Percentiles rank a stretch among this genome's conserved stretches.
Conservation (phyloP, 2,329 filamentous ascomycete genomes). For the Cryphonectria parasitica region DNA sequence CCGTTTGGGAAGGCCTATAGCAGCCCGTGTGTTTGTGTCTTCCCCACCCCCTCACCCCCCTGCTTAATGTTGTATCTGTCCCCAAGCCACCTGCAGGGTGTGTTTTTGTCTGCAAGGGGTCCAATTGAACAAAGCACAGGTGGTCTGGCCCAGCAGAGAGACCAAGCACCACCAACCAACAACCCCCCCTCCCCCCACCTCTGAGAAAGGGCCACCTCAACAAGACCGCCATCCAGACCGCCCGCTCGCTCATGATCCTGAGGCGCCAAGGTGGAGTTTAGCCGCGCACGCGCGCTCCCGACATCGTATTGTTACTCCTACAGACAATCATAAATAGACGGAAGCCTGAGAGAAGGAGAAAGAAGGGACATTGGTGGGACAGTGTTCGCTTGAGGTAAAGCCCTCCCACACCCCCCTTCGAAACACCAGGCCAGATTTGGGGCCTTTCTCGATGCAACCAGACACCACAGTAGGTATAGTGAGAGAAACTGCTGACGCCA, state of each 20-base stretch:
- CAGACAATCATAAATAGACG: background rate
- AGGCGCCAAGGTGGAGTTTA: background rate
- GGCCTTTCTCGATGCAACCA: background rate
- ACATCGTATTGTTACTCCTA: background rate
- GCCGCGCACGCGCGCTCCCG: slow-evolving; percentile 4
- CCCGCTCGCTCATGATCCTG: background rate
- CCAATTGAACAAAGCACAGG: slow-evolving; percentile 1
- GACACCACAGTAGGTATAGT: background rate
- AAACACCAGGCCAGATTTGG: slow-evolving; percentile 3
- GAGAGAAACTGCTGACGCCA: background rate
- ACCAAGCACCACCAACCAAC: background rate
- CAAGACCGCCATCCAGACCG: background rate
- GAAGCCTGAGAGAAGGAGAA: background rate
- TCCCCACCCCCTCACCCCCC: background rate
- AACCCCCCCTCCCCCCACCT: too few relatives aligned
- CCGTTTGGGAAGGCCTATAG: background rate
- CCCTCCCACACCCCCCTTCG: background rate
- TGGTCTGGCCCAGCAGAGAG: slow-evolving; percentile 4
- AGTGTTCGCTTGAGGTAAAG: background rate
- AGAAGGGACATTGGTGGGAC: background rate
- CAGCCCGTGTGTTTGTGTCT: slow-evolving; percentile 1
- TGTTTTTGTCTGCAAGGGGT: background rate
- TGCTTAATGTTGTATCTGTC: background rate
- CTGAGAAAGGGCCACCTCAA: background rate
- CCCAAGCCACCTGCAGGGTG: background rate